Evolutionary conservation across 345 rosid species (phyloP).

Genomic region (Hibiscus tridactylites): DNA sequence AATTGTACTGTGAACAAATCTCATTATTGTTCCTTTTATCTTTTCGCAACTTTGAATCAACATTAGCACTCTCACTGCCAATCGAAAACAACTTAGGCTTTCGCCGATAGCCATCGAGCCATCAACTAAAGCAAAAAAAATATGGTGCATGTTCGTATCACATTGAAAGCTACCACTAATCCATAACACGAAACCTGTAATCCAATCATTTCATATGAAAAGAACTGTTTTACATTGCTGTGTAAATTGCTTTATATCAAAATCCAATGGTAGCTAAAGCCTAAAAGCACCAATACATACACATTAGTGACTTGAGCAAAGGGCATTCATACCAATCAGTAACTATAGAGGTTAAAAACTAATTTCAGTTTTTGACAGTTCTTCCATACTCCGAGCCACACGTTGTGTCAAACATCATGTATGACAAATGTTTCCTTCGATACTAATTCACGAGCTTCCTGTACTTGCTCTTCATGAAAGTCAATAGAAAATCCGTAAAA

Average conservation of each 20-base stretch:
- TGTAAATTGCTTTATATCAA: neutral
- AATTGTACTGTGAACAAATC: neutral
- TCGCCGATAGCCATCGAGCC: no score
- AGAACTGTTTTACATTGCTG: neutral
- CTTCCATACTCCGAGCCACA: constrained; percentile 10
- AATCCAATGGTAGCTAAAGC: neutral
- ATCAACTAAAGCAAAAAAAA: no score
- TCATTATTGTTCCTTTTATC: no score
- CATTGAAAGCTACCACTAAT: no score
- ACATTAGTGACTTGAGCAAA: neutral
- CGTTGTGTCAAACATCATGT: constrained; percentile 15
- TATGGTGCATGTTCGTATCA: no score
- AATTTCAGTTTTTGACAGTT: constrained; percentile 11
- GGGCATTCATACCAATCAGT: neutral
- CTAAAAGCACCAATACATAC: constrained; percentile 1
- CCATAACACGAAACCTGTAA: neutral
- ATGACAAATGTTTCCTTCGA: neutral
- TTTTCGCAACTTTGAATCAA: no score
- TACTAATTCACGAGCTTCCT: constrained; percentile 13
- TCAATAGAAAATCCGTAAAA: constrained; percentile 72
- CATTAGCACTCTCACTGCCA: no score
- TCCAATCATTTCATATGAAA: neutral
- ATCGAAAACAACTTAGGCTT: no score
- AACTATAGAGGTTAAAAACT: constrained; percentile 7
- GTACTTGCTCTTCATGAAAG: constrained; percentile 31